phyloP scores from a whole-genome alignment of 1,139 yeast species.

The Taphrina populina region DNA sequence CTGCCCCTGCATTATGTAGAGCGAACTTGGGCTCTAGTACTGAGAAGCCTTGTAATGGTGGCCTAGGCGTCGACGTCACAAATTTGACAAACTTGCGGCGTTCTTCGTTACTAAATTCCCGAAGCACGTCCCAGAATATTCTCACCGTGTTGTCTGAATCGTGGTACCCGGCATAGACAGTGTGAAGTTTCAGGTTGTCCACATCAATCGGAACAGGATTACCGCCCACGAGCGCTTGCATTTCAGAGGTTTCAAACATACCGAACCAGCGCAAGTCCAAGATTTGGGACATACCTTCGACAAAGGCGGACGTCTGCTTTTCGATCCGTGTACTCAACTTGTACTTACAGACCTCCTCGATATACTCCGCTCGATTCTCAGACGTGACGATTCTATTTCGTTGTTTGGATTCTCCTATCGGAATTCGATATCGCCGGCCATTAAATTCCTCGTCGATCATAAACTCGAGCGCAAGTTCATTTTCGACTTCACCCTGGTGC shows the following conservation, averaged over 20 bases:
- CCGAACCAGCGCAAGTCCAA: constrained; percentile 73
- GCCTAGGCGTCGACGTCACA: constrained; percentile 44
- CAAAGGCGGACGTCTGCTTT: constrained; percentile 62
- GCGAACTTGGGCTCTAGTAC: constrained; percentile 77
- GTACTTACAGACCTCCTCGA: constrained; percentile 75
- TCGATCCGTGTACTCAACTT: constrained; percentile 65
- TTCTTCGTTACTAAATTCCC: constrained; percentile 63
- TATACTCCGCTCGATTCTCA: constrained; percentile 68
- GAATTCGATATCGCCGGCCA: constrained; percentile 45
- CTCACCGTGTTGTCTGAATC: constrained; percentile 55
- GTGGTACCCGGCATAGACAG: constrained; percentile 62
- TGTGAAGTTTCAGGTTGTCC: constrained; percentile 62
- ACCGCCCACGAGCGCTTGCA: constrained; percentile 84
- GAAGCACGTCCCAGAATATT: constrained; percentile 72
- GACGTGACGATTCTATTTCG: too few relatives aligned
- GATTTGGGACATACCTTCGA: constrained; percentile 67
- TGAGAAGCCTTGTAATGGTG: constrained; percentile 84
- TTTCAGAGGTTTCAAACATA: constrained; percentile 79
- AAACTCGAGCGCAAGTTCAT: constrained; percentile 63
- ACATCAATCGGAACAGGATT: constrained; percentile 69
- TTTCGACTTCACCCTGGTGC: constrained; percentile 60
- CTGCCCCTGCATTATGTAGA: constrained; percentile 65
- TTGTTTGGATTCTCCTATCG: too few relatives aligned
- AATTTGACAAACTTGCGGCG: constrained; percentile 68
- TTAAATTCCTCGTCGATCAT: constrained; percentile 46